A percentile compares a stretch with the other conserved stretches of the same genome.
These are phyloP conservation scores for Colletotrichum graminicola DNA, from an alignment of 2,329 filamentous ascomycete genomes.

Conservation along the genomic window DNA sequence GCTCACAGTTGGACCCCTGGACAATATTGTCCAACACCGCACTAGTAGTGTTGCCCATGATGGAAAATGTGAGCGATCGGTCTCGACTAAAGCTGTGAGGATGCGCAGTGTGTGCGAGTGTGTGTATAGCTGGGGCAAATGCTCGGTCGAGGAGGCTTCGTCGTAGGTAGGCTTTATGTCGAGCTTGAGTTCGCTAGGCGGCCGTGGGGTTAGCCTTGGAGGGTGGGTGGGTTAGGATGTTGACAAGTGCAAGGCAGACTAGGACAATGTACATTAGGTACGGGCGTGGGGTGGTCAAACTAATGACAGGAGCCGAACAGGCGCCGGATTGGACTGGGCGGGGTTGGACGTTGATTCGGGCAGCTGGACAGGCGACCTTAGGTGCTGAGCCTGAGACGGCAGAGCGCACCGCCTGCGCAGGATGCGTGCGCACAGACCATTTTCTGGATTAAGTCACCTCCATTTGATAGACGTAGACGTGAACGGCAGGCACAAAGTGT, in stretches of 20 bases:
- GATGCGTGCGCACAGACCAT: constrained; percentile 25
- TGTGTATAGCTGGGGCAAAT: not conserved
- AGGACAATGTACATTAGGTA: constrained; percentile 2
- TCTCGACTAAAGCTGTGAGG: constrained; percentile 22
- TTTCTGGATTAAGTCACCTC: constrained; percentile 21
- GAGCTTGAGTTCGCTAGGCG: constrained; percentile 31
- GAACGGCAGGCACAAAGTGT: constrained; percentile 24
- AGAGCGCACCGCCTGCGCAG: constrained; percentile 14
- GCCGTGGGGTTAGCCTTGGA: constrained; percentile 32
- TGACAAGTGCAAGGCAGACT: constrained; percentile 25
- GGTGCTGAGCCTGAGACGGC: constrained; percentile 6
- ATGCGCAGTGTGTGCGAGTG: not conserved
- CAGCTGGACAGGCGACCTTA: constrained; percentile 27
- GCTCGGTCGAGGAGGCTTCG: constrained; percentile 3
- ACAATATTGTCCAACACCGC: constrained; percentile 94
- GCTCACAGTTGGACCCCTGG: constrained; percentile 91
- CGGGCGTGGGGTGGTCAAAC: constrained; percentile 21
- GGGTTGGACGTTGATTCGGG: constrained; percentile 24
- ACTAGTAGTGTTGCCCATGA: constrained; percentile 78
- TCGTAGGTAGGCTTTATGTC: constrained; percentile 27
- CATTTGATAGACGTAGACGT: constrained; percentile 27
- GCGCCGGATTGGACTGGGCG: constrained; percentile 26
- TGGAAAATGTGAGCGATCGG: constrained; percentile 36
- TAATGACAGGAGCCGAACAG: constrained; percentile 24
- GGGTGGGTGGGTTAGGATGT: constrained; percentile 19